Evolutionary conservation across 2,329 filamentous ascomycete genomes (phyloP), one percentile per base, ranked within the genome.

Genomic region (Phialophora verrucosa): DNA sequence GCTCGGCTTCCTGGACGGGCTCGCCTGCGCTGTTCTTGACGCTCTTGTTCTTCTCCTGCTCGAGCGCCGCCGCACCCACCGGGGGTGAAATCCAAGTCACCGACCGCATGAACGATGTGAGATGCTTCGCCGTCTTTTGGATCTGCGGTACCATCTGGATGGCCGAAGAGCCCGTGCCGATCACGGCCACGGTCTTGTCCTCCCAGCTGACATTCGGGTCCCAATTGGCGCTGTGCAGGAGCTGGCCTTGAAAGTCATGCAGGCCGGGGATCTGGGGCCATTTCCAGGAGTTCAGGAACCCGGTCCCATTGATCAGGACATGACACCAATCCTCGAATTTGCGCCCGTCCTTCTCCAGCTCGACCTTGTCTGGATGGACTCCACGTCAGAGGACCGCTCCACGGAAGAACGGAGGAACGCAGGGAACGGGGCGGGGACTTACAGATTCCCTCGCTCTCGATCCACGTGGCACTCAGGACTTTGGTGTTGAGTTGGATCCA

Each of bases 131-230:
- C 11, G 27, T 57, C 50, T 63, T 63, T 29, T 59, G 66, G 11
- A 64, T 56, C 47, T 65, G 63, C 11, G 63, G 63, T 4, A 66
- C 56, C 7, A 60, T 66, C 49, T 90, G 88, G 1, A 90, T 83
- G 0, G 87, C 88, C 0, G 86, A 86, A 0, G 87, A 85, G 1
- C 88, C 88, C 0, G 87, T 90, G 7, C 88, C 88, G 35, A 90
- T 85, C 59, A 90, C 82, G n/a, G 83, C 88, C 59, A 86, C 83
- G 17, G 82, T 81, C 74, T 90, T 90, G 59, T 81, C 82, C 49
- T 80, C 81, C 29, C 87, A 81, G 57, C 84, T 80, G 23, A 89
- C 35, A 2, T 10, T 58, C 63, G 32, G 31, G 25, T 61, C 58
- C 58, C 58, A 61, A 20, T 61, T 61, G 20, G 58, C 58, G 47